Conservation (phyloP, 106 monocot genomes). For the Dendrobium huoshanense region DNA sequence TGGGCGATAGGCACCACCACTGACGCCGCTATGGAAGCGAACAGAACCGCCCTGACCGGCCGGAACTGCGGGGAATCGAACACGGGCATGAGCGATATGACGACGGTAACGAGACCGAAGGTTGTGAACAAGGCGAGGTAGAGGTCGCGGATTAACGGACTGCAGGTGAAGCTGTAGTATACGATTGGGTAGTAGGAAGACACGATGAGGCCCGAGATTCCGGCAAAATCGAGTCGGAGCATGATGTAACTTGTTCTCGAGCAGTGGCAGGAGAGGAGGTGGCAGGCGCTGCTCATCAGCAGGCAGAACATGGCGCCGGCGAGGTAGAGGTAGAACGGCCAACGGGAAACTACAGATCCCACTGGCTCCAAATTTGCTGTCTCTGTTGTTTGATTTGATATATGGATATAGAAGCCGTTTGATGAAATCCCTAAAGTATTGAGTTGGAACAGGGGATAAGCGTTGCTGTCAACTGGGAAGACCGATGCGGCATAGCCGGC, state of each 20-base stretch:
- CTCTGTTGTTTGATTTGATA: neutral
- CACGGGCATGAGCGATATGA: slow-evolving; percentile 22
- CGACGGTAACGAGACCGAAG: slow-evolving; percentile 26
- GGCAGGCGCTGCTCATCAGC: slow-evolving; percentile 55
- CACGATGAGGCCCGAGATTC: slow-evolving; percentile 52
- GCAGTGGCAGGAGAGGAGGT: slow-evolving; percentile 38
- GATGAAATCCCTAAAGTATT: neutral
- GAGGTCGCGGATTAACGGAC: slow-evolving; percentile 37
- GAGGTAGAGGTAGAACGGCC: slow-evolving; percentile 54
- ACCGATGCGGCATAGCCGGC: neutral
- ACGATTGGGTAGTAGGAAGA: slow-evolving; percentile 60
- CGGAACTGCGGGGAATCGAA: slow-evolving; percentile 26
- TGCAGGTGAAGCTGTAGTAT: slow-evolving; percentile 55
- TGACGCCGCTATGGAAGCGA: slow-evolving; percentile 29
- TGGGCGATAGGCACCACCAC: slow-evolving; percentile 39
- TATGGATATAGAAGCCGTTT: neutral
- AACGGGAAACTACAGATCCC: neutral
- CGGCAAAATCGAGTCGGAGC: slow-evolving; percentile 64
- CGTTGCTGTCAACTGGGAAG: neutral
- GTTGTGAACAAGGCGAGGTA: slow-evolving; percentile 43
- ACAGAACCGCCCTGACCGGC: slow-evolving; percentile 15
- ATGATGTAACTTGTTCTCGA: slow-evolving; percentile 12
- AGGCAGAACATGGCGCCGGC: slow-evolving; percentile 57
- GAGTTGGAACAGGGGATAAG: neutral
- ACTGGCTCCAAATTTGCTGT: neutral